Base-by-base conservation (phyloP, 192 early-diverging fungal genomes). In the Podila verticillata region DNA sequence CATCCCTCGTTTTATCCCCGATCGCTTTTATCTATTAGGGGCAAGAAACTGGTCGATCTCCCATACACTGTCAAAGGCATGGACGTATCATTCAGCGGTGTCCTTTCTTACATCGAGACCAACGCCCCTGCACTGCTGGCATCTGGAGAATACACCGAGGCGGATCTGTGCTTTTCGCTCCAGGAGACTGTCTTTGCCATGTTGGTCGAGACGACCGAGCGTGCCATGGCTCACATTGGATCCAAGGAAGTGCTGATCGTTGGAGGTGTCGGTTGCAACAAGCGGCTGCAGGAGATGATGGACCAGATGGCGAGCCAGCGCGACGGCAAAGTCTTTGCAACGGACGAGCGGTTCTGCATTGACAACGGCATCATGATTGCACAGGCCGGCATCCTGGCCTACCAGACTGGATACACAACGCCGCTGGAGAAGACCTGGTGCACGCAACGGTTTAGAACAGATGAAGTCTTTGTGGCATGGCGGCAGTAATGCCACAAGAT, bases 311-410 rank as follows among this genome's bases (percentile, higher is more conserved):
- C 93, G 6, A 65, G 85, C 48, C 94, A 99, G 75, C 89, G 98
- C 24, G 90, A 85, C 13, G 97, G 93, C 24, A 89, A 89, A 68
- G 89, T 98, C 15, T 98, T 95, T 89, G 96, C 97, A 7, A 98
- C 97, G 2, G 98, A 99, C 82, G 97, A 98, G 84, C 82, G 96
- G 88, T 97, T 96, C 81, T 98, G 97, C 77, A 99, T 99, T 63
- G 98, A 99, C 69, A 99, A 99, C 67, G 98, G 98, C 8, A 92
- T 98, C 56, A 99, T 99, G 98, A 99, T 99, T 83, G 98, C 98
- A 8, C 97, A 98, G 70, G 97, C 98, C 2, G 98, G 98, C 1
- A 85, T 95, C 19, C 82, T 98, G 57, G 90, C 92, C 29, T 97
- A 89, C 84, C 91, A 90, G 58, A 92, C 92, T 30, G 96, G 96